Base-by-base conservation (phyloP, 768 basidiomycete genomes). In the Coprinopsis marcescibilis region DNA sequence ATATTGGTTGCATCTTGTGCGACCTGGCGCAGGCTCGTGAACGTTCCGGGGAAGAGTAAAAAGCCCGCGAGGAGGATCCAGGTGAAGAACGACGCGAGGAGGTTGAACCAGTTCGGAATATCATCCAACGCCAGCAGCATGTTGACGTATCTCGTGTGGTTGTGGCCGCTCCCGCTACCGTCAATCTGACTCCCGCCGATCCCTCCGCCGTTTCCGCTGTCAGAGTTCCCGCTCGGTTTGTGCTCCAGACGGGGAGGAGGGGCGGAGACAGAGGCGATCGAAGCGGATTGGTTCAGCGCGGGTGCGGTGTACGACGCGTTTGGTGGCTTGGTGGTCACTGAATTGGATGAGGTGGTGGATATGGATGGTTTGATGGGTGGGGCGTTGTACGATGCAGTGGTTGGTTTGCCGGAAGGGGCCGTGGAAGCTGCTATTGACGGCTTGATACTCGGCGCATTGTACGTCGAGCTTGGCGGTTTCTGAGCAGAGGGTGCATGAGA, bases 21-120 rank as follows among this genome's bases (percentile, higher is more conserved):
- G 37, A 62, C 55, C 34, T 56, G 65, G 46, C 67, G 63, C 61
- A 73, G 65, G 44, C 71, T 78, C 8, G 72, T 66, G 58, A 82
- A 82, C 5, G 80, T 81, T 41, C 78, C 76, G 2, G 80, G 80
- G 51, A 82, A 79, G 23, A 82, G 65, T 14, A 82, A 63, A 56
- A 82, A 82, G 6, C 80, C 80, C 7, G 79, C 80, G 19, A 82
- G 64, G 43, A 81, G 55, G 45, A 82, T 70, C 80, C 80, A 82
- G 7, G 76, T 80, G 52, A 77, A 81, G 62, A 82, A 80, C 6
- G 67, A 68, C 2, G 76, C 71, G n/a, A 73, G 57, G 12, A 78
- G 45, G 46, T 80, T 78, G 57, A 74, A 67, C 33, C 73, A 17
- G 3, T 60, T 52, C 14, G 78, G 76, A 35, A 82, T 81, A 29